Conservation (phyloP, 495 filamentous ascomycete species). For the Rhypophila decipiens region DNA sequence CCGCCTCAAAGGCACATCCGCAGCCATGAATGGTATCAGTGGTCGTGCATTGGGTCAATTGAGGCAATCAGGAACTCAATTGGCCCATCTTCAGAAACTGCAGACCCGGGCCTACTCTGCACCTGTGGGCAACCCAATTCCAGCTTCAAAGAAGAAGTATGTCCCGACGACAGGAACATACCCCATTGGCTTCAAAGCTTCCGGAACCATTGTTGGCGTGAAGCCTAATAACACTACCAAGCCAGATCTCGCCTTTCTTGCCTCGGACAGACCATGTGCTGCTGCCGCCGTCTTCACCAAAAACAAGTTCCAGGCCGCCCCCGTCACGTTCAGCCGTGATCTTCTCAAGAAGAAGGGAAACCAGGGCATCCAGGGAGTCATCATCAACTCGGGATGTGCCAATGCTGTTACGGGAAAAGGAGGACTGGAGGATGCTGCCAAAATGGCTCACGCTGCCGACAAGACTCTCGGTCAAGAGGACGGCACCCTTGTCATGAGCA, state of each 20-base stretch:
- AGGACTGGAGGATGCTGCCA: constrained; percentile 79
- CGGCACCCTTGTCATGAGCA: constrained; percentile 90
- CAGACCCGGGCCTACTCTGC: constrained; percentile 49
- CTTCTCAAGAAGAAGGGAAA: constrained; percentile 61
- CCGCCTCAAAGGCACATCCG: not conserved
- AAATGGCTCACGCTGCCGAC: constrained; percentile 77
- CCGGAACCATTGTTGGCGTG: constrained; percentile 85
- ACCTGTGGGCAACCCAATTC: constrained; percentile 54
- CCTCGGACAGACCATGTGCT: constrained; percentile 82
- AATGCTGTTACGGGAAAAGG: constrained; percentile 96
- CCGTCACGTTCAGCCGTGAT: constrained; percentile 74
- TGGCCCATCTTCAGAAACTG: constrained; percentile 11
- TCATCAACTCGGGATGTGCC: constrained; percentile 94
- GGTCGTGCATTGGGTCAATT: constrained; percentile 19
- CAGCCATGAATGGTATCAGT: constrained; percentile 20
- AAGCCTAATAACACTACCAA: constrained; percentile 85
- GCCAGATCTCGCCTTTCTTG: constrained; percentile 83
- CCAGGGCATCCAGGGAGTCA: constrained; percentile 67
- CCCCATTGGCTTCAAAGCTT: constrained; percentile 82
- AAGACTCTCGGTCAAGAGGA: constrained; percentile 57
- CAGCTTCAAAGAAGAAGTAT: constrained; percentile 76
- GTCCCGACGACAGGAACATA: constrained; percentile 81
- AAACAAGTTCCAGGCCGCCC: constrained; percentile 97
- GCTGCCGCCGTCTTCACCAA: constrained; percentile 94
- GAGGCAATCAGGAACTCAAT: constrained; percentile 21